Conservation (phyloP, 768 basidiomycete genomes). For the Boletus rubroflammeus region DNA sequence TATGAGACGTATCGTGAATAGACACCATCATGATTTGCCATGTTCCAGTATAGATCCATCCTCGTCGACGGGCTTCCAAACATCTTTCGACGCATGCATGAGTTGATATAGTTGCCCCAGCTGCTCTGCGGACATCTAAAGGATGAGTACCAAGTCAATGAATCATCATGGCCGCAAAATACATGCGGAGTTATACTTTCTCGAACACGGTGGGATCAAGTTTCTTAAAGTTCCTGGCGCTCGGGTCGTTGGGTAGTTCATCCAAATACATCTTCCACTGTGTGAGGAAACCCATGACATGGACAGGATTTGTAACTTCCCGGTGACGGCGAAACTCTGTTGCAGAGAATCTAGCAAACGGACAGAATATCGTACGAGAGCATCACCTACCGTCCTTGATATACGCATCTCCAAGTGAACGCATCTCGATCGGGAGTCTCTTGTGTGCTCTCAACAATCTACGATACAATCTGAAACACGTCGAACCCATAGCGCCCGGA, state of each 20-base stretch:
- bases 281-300: slow-evolving; percentile 92
- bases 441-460: slow-evolving; percentile 78
- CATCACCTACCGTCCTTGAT: slow-evolving; percentile 64
- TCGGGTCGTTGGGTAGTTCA: slow-evolving; percentile 46
- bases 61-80: slow-evolving; percentile 64
- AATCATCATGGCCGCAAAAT: background rate
- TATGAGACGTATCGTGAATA: slow-evolving; percentile 1
- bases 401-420: slow-evolving; percentile 81
- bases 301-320: slow-evolving; percentile 74
- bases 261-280: slow-evolving; percentile 97
- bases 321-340: slow-evolving; percentile 86
- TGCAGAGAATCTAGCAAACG: background rate
- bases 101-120: slow-evolving; percentile 92
- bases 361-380: background rate
- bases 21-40: slow-evolving; percentile 12
- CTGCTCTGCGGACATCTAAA: slow-evolving; percentile 85
- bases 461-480: slow-evolving; percentile 64
- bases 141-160: background rate
- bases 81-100: slow-evolving; percentile 84
- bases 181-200: slow-evolving; percentile 47
- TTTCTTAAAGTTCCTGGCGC: slow-evolving; percentile 50
- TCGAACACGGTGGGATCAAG: slow-evolving; percentile 71
- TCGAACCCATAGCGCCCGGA: background rate
- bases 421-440: slow-evolving; percentile 70
- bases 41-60: slow-evolving; percentile 1